Percentiles rank a stretch among this genome's conserved stretches.
phyloP scores from a whole-genome alignment of 2,329 filamentous ascomycete species.

The Claviceps pusilla region DNA sequence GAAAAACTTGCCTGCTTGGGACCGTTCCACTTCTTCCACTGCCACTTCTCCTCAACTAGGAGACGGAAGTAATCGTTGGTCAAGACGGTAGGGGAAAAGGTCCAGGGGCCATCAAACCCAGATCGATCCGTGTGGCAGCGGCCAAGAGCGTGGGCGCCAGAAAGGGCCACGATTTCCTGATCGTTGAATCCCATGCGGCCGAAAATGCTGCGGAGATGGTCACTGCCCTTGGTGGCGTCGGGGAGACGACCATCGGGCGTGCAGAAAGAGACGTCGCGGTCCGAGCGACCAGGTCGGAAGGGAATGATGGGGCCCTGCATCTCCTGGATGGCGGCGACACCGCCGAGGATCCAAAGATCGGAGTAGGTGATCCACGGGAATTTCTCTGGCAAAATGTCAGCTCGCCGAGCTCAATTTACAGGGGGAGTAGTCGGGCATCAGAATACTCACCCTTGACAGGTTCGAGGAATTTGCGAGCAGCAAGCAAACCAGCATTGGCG shows the following conservation, averaged over 20 bases:
- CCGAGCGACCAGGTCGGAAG: constrained; percentile 72
- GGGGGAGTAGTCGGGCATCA: neutral
- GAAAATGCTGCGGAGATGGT: constrained; percentile 85
- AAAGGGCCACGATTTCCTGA: constrained; percentile 84
- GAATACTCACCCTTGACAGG: constrained; percentile 59
- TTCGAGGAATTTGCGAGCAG: constrained; percentile 83
- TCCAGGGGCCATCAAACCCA: constrained; percentile 82
- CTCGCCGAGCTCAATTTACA: neutral
- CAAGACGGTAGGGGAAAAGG: constrained; percentile 76
- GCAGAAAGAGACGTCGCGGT: constrained; percentile 69
- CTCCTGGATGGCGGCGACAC: constrained; percentile 79
- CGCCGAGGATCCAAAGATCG: constrained; percentile 88
- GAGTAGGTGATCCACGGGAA: constrained; percentile 96
- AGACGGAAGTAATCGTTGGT: constrained; percentile 93
- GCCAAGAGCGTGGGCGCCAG: constrained; percentile 73
- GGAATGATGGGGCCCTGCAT: constrained; percentile 81
- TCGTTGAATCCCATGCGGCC: constrained; percentile 96
- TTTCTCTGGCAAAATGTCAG: constrained; percentile 26
- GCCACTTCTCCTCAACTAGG: constrained; percentile 83
- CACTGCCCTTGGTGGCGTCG: constrained; percentile 61
- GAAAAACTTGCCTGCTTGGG: constrained; percentile 46
- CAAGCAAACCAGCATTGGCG: constrained; percentile 79
- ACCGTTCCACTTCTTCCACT: constrained; percentile 79
- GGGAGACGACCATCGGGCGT: constrained; percentile 82
- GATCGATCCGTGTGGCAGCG: constrained; percentile 82